Evolutionary conservation across 208 protist species (phyloP), one percentile per base, ranked within the genome.

Genomic region (Trypanosoma avium): DNA sequence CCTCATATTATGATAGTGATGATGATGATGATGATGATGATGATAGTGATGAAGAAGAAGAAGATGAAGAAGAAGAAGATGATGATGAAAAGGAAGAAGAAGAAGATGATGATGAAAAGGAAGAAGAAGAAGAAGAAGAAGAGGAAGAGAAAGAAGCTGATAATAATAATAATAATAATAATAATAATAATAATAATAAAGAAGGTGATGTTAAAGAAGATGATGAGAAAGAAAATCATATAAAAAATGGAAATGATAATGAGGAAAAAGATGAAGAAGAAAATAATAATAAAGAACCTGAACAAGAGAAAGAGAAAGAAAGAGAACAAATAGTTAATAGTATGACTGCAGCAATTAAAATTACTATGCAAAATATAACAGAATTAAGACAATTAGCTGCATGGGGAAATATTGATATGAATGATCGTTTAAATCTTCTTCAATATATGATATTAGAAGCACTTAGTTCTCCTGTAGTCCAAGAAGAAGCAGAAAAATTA

Each of bases 351-450:
- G 79, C 81, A 54, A 63, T 92, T n/a, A 83, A 82, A 54, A 47
- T 38, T 1, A 90, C 90, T 0, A 78, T 95, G 77, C 69, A 83
- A 29, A 58, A 56, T 29, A 62, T 95, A 7, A 55, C 80, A 3
- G 78, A 70, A 35, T 81, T 93, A 12, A 81, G 84, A 19, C 65
- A 73, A 4, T 48, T 86, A 38, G 84, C 86, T 4, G 77, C 86
- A 22, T 96, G 90, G 87, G 84, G 84, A 15, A 96, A 96, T 73
- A 24, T 93, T n/a, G 76, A 84, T 24, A 55, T 88, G 30, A 30
- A 54, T 0, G 83, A 96, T 67, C 86, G 90, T 1, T 70, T 96
- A 10, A 88, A 85, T 61, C 66, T 96, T 15, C 77, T 96, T 1
- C 71, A 84, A 53, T 93, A 84, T 61, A 80, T 80, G 43, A 77